Evolutionary conservation across 768 basidiomycete species (phyloP), one percentile per base, ranked within the genome.

Genomic region (Rhizopogon roseolus): DNA sequence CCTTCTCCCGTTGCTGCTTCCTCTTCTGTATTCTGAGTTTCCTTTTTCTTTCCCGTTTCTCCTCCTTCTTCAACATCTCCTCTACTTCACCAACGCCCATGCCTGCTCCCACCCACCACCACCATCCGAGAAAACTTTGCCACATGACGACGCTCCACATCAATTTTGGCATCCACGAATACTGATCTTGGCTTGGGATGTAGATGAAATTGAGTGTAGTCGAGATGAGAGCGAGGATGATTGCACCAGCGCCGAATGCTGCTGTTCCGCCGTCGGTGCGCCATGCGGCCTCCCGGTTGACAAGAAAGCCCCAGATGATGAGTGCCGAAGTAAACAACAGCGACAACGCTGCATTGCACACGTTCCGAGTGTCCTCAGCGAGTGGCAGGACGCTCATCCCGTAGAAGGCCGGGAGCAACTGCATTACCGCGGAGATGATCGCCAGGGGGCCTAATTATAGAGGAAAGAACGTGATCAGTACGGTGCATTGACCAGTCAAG

Each of bases 31-130:
- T 67, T 6, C 76, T 76, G 29, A 76, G 65, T 40, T 67, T 67
- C 17, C 79, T 75, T 53, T 80, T 75, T 27, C 68, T 63, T 52
- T 81, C 76, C 10, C 80, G 74, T 61, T 84, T 85, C 56, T 80
- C 81, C 60, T 82, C 73, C 49, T 71, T 71, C 27, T 65, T 56
- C 43, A 86, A 67, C 52, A 82, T 76, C 53, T 90, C 80, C 61
- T 89, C 85, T 46, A 90, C 76, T 58, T 88, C 86, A 28, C 80
- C 77, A 3, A 85, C 78, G 8, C 86, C 90, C 76, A 88, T 91
- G 5, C 93, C 89, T 2, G 88, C 84, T n/a, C 94, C 94, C 13
- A 93, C 93, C 93, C 93, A 98, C 94, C 94, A 98, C 94, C 94
- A 98, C 92, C 93, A 98, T 0, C 91, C 93, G 19, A 97, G 71